Percentiles rank a stretch among this genome's conserved stretches.
Conservation (phyloP, 192 early-diverging fungal species). For the Coemansia sp. region DNA sequence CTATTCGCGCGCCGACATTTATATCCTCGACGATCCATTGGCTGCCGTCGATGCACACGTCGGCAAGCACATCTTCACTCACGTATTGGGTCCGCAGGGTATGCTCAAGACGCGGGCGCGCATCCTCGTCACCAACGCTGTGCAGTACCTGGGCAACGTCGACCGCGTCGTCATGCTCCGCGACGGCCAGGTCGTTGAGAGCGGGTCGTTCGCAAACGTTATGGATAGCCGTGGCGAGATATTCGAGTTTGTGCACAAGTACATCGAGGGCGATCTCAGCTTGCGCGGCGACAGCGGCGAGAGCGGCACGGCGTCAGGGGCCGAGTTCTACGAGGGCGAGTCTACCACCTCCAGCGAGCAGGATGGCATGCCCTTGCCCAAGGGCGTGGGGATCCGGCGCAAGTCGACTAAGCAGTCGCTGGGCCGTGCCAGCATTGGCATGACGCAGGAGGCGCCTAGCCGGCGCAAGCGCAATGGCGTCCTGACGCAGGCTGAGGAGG, state of each 20-base stretch:
- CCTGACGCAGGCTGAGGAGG: constrained; percentile 5
- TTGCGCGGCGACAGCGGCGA: constrained; percentile 13
- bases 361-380: constrained; percentile 17
- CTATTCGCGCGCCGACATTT: constrained; percentile 65
- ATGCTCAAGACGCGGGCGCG: constrained; percentile 55
- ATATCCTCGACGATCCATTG: constrained; percentile 71
- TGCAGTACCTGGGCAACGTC: constrained; percentile 56
- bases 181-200: constrained; percentile 53
- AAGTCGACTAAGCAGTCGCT: constrained; percentile 39
- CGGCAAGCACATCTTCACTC: constrained; percentile 56
- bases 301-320: constrained; percentile 23
- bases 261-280: constrained; percentile 14
- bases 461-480: not conserved
- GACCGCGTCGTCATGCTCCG: constrained; percentile 54
- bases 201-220: constrained; percentile 51
- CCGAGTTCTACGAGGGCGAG: constrained; percentile 37
- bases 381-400: constrained; percentile 24
- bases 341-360: constrained; percentile 19
- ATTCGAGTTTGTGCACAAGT: constrained; percentile 54
- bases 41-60: constrained; percentile 65
- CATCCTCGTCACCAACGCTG: constrained; percentile 61
- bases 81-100: constrained; percentile 55
- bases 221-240: constrained; percentile 50
- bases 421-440: constrained; percentile 56
- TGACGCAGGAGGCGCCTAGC: constrained; percentile 8